Conservation (phyloP, 305 asterid species). For the Withania somnifera region DNA sequence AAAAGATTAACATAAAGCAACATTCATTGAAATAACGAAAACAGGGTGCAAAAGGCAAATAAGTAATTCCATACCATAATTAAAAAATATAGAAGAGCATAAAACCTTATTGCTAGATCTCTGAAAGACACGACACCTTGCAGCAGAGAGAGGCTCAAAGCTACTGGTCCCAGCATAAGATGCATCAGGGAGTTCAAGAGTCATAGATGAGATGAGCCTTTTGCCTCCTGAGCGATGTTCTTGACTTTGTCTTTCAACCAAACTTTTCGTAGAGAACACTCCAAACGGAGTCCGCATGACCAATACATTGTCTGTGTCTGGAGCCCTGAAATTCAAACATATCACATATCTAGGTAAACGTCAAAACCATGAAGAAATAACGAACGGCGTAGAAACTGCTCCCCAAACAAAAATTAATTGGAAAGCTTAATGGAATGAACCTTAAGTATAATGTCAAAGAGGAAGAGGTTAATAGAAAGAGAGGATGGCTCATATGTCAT, state of each 20-base stretch:
- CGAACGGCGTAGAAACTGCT: not conserved
- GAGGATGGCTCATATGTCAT: not conserved
- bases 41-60: slow-evolving; percentile 2
- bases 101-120: slow-evolving; percentile 47
- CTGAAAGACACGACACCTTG: slow-evolving; percentile 71
- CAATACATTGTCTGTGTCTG: slow-evolving; percentile 64
- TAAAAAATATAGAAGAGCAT: not conserved
- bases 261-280: slow-evolving; percentile 46
- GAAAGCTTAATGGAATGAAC: not conserved
- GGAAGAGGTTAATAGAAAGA: not conserved
- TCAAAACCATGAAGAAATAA: not conserved
- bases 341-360: not conserved
- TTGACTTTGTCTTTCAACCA: slow-evolving; percentile 49
- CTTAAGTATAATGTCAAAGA: not conserved
- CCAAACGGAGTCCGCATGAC: slow-evolving; percentile 67
- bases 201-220: slow-evolving; percentile 48
- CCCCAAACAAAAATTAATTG: not conserved
- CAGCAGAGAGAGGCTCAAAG: slow-evolving; percentile 60
- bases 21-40: not conserved
- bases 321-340: slow-evolving; percentile 39
- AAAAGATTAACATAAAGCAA: not conserved
- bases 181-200: slow-evolving; percentile 39
- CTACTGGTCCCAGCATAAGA: slow-evolving; percentile 34
- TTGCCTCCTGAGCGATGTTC: slow-evolving; percentile 53
- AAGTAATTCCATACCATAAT: not conserved